These are phyloP conservation scores for Nigrograna mackinnonii DNA, from an alignment of 2,329 filamentous ascomycete species.

Conservation along the genomic window DNA sequence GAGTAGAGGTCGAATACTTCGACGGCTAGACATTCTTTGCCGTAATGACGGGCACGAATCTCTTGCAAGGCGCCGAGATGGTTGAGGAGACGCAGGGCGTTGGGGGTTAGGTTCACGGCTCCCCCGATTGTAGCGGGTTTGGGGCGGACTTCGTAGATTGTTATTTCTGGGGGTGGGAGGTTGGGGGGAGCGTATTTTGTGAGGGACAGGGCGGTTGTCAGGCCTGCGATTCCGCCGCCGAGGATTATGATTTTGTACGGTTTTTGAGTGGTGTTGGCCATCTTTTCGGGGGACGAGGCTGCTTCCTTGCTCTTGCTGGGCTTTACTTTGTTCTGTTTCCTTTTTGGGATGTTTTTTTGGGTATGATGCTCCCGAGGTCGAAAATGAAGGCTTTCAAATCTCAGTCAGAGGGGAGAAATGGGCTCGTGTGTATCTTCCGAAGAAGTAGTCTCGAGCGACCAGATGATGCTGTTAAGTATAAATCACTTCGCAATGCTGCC, in stretches of 20 bases:
- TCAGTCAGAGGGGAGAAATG: too few species aligned
- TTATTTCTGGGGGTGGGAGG: constrained; percentile 41
- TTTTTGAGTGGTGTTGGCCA: too few species aligned
- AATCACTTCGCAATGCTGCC: too few species aligned
- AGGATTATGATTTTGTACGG: constrained; percentile 34
- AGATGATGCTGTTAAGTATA: too few species aligned
- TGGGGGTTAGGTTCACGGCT: constrained; percentile 65
- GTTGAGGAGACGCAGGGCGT: constrained; percentile 60
- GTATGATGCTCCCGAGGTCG: too few species aligned
- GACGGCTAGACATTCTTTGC: constrained; percentile 46
- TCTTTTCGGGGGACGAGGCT: too few species aligned
- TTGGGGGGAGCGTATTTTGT: constrained; percentile 45
- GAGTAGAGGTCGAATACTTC: constrained; percentile 50
- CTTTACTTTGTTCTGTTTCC: too few species aligned
- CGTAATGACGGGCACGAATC: constrained; percentile 45
- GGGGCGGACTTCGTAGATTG: constrained; percentile 54
- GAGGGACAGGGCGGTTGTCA: constrained; percentile 46
- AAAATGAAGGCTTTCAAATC: too few species aligned
- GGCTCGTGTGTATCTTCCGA: too few species aligned
- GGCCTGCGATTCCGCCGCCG: constrained; percentile 36
- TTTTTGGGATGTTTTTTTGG: too few species aligned
- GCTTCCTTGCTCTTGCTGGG: too few species aligned
- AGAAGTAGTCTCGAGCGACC: too few species aligned
- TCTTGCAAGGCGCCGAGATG: constrained; percentile 51
- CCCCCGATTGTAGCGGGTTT: constrained; percentile 56